These are phyloP conservation scores for Grosmannia serpens DNA, from an alignment of 2,329 filamentous ascomycete species.

Conservation along the genomic window DNA sequence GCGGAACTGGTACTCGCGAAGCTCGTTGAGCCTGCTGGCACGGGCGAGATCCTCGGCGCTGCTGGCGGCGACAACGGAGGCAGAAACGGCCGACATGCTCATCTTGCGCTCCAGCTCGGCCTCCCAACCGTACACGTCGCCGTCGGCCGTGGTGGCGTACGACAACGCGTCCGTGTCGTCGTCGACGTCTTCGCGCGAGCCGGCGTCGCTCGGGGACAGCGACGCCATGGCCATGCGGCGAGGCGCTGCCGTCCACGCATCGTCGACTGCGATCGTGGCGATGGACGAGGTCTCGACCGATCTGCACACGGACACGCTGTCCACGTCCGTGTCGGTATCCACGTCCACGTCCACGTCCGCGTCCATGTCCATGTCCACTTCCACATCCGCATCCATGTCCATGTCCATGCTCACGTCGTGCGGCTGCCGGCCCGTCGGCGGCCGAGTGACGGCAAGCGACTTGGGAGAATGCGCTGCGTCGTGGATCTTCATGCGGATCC, in stretches of 20 bases:
- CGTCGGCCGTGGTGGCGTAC: slow-evolving; percentile 16
- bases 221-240: neutral
- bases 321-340: neutral
- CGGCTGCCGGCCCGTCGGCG: neutral
- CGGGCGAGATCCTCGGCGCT: neutral
- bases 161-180: slow-evolving; percentile 18
- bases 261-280: neutral
- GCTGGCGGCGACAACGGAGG: neutral
- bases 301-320: neutral
- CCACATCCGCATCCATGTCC: neutral
- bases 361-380: neutral
- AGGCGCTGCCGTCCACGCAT: neutral
- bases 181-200: slow-evolving; percentile 13
- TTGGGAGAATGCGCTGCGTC: neutral
- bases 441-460: neutral
- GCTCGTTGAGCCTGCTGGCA: slow-evolving; percentile 1
- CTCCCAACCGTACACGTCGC: slow-evolving; percentile 44
- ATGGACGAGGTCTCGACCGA: neutral
- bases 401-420: too few relatives aligned
- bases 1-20: slow-evolving; percentile 17
- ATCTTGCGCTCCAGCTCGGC: slow-evolving; percentile 29
- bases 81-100: neutral
- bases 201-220: neutral
- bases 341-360: neutral
- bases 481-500: neutral